Conservation (phyloP, 1,139 yeast species). For the Hansenula sp. region DNA sequence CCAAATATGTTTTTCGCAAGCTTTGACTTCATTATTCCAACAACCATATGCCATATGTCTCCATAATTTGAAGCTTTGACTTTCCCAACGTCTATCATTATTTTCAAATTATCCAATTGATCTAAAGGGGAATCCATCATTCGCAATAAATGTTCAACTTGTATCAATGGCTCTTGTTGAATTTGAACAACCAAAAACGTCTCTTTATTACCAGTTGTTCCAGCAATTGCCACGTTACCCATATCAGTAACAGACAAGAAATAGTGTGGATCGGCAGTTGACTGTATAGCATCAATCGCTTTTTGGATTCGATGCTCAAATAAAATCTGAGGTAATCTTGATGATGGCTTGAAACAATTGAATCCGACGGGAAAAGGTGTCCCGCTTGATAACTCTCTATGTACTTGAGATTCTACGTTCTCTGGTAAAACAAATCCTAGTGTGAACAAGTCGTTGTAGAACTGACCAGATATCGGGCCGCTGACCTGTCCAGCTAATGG, state of each 20-base stretch:
- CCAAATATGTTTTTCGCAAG: conserved; percentile 23
- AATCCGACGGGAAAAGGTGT: conserved; percentile 42
- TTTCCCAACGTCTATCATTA: background rate
- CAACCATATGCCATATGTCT: background rate
- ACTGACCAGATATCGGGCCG: conserved; percentile 38
- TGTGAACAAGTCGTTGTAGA: conserved; percentile 40
- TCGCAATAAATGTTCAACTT: background rate
- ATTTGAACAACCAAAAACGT: conserved; percentile 26
- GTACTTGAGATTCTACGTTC: conserved; percentile 39
- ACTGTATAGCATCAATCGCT: conserved; percentile 38
- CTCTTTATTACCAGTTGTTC: conserved; percentile 42
- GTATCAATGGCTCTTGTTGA: background rate
- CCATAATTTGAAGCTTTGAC: background rate
- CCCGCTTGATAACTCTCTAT: conserved; percentile 43
- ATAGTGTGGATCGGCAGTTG: conserved; percentile 37
- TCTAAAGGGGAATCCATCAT: background rate
- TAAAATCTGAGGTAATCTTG: background rate
- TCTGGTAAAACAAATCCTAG: conserved; percentile 35
- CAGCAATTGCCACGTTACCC: conserved; percentile 42
- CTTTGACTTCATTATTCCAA: background rate
- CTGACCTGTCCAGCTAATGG: background rate
- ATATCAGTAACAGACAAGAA: conserved; percentile 39
- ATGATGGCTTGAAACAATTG: conserved; percentile 18
- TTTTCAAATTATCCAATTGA: background rate
- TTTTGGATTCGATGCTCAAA: conserved; percentile 25